phyloP scores from a whole-genome alignment of 1,284 basidiomycete species.

The Ganoderma boninense region DNA sequence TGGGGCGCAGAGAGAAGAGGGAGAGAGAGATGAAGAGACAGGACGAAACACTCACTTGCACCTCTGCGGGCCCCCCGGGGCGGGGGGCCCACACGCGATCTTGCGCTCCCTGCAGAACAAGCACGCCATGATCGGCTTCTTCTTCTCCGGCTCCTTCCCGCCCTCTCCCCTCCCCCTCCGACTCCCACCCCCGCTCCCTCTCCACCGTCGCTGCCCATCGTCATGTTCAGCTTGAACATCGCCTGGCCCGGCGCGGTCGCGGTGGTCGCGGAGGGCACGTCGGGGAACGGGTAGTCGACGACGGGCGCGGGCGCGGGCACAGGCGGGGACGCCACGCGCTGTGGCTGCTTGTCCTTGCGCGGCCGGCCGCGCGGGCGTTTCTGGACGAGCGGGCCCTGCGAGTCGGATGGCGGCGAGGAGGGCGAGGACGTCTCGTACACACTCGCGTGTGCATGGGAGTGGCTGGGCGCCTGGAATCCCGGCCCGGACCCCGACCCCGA shows the following conservation, averaged over 20 bases:
- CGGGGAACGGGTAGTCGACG: slow-evolving; percentile 32
- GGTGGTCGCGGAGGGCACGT: slow-evolving; percentile 15
- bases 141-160: slow-evolving; percentile 35
- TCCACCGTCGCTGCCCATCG: not conserved
- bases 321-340: slow-evolving; percentile 15
- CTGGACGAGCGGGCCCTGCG: not conserved
- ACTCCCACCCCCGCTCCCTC: not conserved
- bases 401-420: not conserved
- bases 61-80: slow-evolving; percentile 37
- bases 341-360: slow-evolving; percentile 24
- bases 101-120: slow-evolving; percentile 50
- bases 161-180: slow-evolving; percentile 7
- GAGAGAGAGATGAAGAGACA: not conserved
- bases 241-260: slow-evolving; percentile 34
- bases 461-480: not conserved
- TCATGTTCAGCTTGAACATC: slow-evolving; percentile 38
- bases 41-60: slow-evolving; percentile 44
- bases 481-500: not conserved
- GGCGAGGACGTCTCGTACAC: no score
- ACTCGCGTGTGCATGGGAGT: not conserved
- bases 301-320: slow-evolving; percentile 7
- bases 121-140: slow-evolving; percentile 49
- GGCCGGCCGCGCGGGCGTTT: slow-evolving; percentile 36
- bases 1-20: no score
- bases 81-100: slow-evolving; percentile 48